Base-by-base conservation (phyloP, 352 stramenopile species). In the Phytophthora vignae region DNA sequence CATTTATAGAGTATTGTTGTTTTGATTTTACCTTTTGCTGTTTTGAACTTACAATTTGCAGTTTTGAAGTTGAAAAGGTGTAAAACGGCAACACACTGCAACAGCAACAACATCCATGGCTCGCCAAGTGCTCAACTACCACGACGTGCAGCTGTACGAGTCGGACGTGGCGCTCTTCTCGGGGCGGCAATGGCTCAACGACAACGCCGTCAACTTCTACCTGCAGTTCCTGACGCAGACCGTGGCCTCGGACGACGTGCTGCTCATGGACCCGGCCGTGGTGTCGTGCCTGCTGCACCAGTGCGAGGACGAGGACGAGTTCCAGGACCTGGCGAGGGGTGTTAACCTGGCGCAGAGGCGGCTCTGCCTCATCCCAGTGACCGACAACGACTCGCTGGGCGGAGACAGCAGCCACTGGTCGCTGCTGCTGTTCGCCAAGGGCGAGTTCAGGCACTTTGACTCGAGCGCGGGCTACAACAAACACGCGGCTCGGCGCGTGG, bases 151-250 rank as follows among this genome's bases (percentile, higher is more conserved):
- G 84, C 78, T 96, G 29, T 95, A 96, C 68, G 86, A 82, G 55
- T 83, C 85, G 66, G 89, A 96, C 68, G 84, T 95, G 33, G 76
- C 65, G 77, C 86, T 96, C 33, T 94, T 96, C 59, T 12, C 55
- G 5, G 58, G 55, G 12, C 67, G 46, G 11, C 69, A 89, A 65
- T 96, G 89, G 89, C 88, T 96, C 31, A 95, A 96, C 64, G 89
- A 96, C 73, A 94, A 88, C 29, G 73, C 86, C 22, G 78, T 96
- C 67, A 88, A 95, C 81, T 96, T 96, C 63, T 95, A 93, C 73
- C 82, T 96, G 54, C 79, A 90, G 71, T 90, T 83, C 63, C 48
- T 94, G 29, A 82, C 80, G 31, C 83, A 87, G 36, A 83, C 82
- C 7, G 29, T 71, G 7, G 33, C 31, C 54, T 29, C n/a, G 27